Conservation (phyloP, 129 eudicot species). For the Helianthus tuberosus region DNA sequence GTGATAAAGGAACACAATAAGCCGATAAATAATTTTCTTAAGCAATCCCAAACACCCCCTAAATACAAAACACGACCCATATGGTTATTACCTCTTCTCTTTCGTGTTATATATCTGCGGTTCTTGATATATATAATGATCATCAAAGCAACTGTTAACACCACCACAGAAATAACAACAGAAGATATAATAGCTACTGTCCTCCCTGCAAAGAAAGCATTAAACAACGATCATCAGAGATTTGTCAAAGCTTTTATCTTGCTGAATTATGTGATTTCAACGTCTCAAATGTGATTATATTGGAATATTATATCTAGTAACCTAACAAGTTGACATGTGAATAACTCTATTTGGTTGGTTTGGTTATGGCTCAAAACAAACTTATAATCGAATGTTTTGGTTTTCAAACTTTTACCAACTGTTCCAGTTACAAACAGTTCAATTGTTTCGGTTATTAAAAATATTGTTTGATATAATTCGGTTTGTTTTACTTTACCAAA, state of each 20-base stretch:
- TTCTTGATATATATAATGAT: constrained; percentile 55
- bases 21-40: background rate
- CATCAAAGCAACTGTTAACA: constrained; percentile 48
- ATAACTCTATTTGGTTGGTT: too few relatives aligned
- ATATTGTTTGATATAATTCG: too few relatives aligned
- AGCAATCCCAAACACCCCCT: background rate
- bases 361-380: too few relatives aligned
- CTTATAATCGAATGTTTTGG: too few relatives aligned
- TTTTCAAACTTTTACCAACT: too few relatives aligned
- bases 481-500: too few relatives aligned
- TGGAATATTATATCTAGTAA: too few relatives aligned
- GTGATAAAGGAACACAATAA: background rate
- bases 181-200: constrained; percentile 48
- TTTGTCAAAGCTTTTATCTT: background rate
- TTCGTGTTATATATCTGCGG: constrained; percentile 49
- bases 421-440: too few relatives aligned
- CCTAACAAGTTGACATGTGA: too few relatives aligned
- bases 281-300: background rate
- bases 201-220: constrained; percentile 49
- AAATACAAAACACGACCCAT: background rate
- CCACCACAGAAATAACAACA: constrained; percentile 54
- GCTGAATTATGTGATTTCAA: background rate
- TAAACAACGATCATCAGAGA: background rate
- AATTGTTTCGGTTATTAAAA: too few relatives aligned
- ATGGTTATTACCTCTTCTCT: constrained; percentile 63